Base-by-base conservation (phyloP, 805 yeast genomes). In the Kuraishia borneana region DNA sequence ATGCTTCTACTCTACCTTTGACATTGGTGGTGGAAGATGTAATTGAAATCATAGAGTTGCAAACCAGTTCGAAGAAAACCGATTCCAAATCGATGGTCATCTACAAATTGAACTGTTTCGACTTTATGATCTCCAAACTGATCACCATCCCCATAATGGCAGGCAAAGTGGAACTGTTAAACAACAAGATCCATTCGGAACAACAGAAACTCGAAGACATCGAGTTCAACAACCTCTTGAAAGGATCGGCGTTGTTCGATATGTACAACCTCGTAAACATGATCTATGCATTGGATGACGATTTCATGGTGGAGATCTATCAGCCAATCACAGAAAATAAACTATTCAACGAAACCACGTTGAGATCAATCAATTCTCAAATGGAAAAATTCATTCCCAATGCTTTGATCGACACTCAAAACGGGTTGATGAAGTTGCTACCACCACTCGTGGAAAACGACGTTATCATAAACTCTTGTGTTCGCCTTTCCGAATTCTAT, bases 251-350 rank as follows among this genome's bases (percentile, higher is more conserved):
- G 0, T 51, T 81, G 21, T 60, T 59, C n/a, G 71, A 78, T 36
- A 73, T 70, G 43, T 73, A 65, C 48, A 81, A 78, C 47, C 53
- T 81, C 33, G 61, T 79, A 38, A 76, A 77, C 45, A 75, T 81
- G 80, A 76, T 82, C n/a, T 76, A 72, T 51, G 79, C 82, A 10
- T 53, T 78, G 14, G 65, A 58, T 17, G 82, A 74, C 34, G 73
- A 75, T 19, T 70, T 71, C 40, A 77, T 80, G 35, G 73, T 71
- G 21, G 66, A 73, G 17, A 64, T 80, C 47, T 83, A 82, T 50
- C 60, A 73, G 37, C 80, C 88, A 1, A 65, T 79, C 13, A 54
- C 56, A 3, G 87, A 80, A 42, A 79, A 79, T 48, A 68, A 70
- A 42, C 46, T 73, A 9, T 75, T 74, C 53, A 61, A 61, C 18